Base-by-base conservation (phyloP, 1,139 yeast genomes). In the Hyphopichia pseudoburtonii region DNA sequence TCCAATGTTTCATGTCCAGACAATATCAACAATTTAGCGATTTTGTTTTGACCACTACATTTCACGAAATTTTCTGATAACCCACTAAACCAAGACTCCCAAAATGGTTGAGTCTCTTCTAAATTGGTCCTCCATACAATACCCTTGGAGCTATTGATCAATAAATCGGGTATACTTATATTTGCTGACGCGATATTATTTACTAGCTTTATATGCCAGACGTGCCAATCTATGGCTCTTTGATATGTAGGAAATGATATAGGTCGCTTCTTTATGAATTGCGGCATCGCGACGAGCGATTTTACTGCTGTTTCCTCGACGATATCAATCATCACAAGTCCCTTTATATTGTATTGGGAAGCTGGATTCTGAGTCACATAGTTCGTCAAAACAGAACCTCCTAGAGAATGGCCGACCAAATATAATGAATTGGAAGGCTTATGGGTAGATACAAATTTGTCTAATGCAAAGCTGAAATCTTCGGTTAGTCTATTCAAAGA, bases 1-100 rank as follows among this genome's bases (percentile, higher is more conserved):
- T 94, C 98, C 21, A 94, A 67, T 8, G 87, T 79, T 52, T 92
- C 97, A 40, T 90, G 86, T 3, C 96, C 95, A 0, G 97, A 95
- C n/a, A 92, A 62, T 1, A 92, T 72, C 32, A 92, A 69, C 37
- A 92, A 52, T 51, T 88, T 84, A 1, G 92, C 81, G 1, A 85
- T 73, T 27, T 43, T 46, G 21, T 44, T 43, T 3, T 40, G 31
- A 1, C 43, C 42, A 9, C 57, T 62, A 36, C 73, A 60, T 15
- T 48, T 50, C 8, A 73, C 72, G 52, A 92, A 92, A 33, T 73
- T 70, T 3, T 66, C 57, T 0, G 96, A 87, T n/a, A 92, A 64
- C 0, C 77, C 82, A 0, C 44, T 51, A 54, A 92, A 92, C 99
- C 99, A 92, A 2, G 77, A 62, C 16, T 64, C 59, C 99, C 99